Base-by-base conservation (phyloP, 2,329 filamentous ascomycete species). In the Hymenoscyphus scutula region DNA sequence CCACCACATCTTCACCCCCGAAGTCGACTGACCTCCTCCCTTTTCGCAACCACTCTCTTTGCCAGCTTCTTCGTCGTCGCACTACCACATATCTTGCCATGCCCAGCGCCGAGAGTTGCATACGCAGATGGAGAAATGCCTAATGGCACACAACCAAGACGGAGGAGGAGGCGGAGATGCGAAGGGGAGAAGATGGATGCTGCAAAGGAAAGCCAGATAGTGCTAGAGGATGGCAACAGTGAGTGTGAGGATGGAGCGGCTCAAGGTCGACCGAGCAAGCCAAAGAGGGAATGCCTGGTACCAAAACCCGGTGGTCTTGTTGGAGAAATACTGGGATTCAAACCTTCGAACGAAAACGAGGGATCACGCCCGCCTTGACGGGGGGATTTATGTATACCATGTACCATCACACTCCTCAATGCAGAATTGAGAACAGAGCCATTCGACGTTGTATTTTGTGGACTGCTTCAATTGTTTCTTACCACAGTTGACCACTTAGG, bases 61-160 rank as follows among this genome's bases (percentile, higher is more conserved):
- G 88, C 92, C 34, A 95, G 90, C 70, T 97, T 99, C 76, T 84
- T 97, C 67, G 93, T 99, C 65, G 95, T 99, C 59, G 91, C 86
- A 32, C 81, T 97, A 53, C 95, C 95, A 25, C 95, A 99, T 76
- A 74, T 96, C 32, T 84, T 99, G 19, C 95, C 95, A 1, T 99
- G 95, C 74, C 95, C 95, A 1, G 91, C 92, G 54, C 91, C 91
- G 1, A 84, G 90, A 67, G 80, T 85, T 34, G 85, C 87, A 37
- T 89, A 89, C 70, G 89, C 91, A 70, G 93, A 97, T 66, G 79
- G 77, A 62, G 83, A 67, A 55, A 64, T 61, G 56, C 57, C 62
- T 30, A 69, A 72, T 63, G 71, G 69, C 11, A 69, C 65, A 17
- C 77, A 78, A 56, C 62, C 41, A 70, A 78, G 76, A 72, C 75